Conservation (phyloP, 2,329 filamentous ascomycete genomes). For the Botrytis medusae region DNA sequence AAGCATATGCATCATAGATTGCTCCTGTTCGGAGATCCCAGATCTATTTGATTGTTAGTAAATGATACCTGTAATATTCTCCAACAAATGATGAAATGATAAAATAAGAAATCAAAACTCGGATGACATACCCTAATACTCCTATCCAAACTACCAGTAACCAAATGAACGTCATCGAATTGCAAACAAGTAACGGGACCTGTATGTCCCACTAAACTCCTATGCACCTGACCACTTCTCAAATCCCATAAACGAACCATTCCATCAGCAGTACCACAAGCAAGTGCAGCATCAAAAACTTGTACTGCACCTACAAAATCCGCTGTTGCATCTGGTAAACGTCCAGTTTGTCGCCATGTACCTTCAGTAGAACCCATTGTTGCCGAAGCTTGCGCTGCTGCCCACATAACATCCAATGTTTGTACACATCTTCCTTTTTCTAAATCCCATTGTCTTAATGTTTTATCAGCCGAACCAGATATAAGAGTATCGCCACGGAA, state of each 20-base stretch:
- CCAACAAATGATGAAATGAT: not conserved
- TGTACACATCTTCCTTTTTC: slow-evolving; percentile 97
- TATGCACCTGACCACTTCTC: slow-evolving; percentile 92
- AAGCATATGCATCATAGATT: slow-evolving; percentile 94
- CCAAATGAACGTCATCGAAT: slow-evolving; percentile 92
- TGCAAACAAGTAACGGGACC: slow-evolving; percentile 91
- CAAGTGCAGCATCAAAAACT: slow-evolving; percentile 92
- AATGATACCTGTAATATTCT: not conserved
- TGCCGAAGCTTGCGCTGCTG: slow-evolving; percentile 82
- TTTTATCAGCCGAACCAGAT: slow-evolving; percentile 96
- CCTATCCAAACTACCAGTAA: slow-evolving; percentile 88
- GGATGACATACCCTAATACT: slow-evolving; percentile 78
- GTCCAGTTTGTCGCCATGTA: slow-evolving; percentile 70
- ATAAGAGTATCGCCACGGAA: slow-evolving; percentile 88
- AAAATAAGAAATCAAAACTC: not conserved
- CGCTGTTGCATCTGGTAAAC: slow-evolving; percentile 65
- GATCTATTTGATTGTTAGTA: slow-evolving; percentile 61
- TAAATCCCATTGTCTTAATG: slow-evolving; percentile 94
- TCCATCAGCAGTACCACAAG: slow-evolving; percentile 94
- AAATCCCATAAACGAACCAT: slow-evolving; percentile 98
- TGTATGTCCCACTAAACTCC: slow-evolving; percentile 92
- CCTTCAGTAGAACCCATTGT: slow-evolving; percentile 61
- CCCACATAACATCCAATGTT: slow-evolving; percentile 97
- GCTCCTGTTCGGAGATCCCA: slow-evolving; percentile 97
- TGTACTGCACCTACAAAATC: slow-evolving; percentile 95